These are phyloP conservation scores for Turnera subulata DNA, from an alignment of 345 rosid genomes.

Conservation along the genomic window DNA sequence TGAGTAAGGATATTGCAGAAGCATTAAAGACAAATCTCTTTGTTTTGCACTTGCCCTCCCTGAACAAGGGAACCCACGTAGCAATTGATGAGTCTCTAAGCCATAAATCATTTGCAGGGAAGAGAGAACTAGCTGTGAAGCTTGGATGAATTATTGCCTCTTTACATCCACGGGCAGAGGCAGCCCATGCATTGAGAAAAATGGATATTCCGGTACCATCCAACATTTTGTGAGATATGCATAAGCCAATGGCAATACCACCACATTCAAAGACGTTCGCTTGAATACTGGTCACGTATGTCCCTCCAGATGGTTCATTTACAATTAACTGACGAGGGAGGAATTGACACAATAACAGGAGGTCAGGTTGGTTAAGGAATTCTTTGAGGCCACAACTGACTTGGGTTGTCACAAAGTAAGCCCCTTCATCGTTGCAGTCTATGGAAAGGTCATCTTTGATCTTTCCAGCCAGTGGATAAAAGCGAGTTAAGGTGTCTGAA, in stretches of 20 bases:
- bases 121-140: slow-evolving; percentile 27
- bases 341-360: neutral
- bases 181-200: slow-evolving; percentile 14
- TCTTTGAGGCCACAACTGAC: slow-evolving; percentile 7
- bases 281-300: slow-evolving; percentile 23
- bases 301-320: slow-evolving; percentile 19
- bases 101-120: slow-evolving; percentile 36
- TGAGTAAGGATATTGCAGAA: neutral
- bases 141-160: slow-evolving; percentile 4
- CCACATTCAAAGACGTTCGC: slow-evolving; percentile 12
- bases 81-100: slow-evolving; percentile 22
- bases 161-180: neutral
- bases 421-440: slow-evolving; percentile 23
- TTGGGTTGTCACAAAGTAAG: slow-evolving; percentile 11
- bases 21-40: slow-evolving; percentile 17
- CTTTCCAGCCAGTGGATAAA: slow-evolving; percentile 20
- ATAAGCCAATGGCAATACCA: slow-evolving; percentile 16
- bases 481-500: slow-evolving; percentile 12
- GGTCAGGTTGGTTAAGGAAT: slow-evolving; percentile 18
- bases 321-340: slow-evolving; percentile 5
- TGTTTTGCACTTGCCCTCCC: slow-evolving; percentile 26
- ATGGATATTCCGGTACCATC: slow-evolving; percentile 14
- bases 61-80: slow-evolving; percentile 31
- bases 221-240: slow-evolving; percentile 18
- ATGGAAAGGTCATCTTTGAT: slow-evolving; percentile 14